A percentile compares a stretch with the other conserved stretches of the same genome.
Evolutionary conservation across 306 rosid genomes (phyloP).

Genomic region (Rosa persica): DNA sequence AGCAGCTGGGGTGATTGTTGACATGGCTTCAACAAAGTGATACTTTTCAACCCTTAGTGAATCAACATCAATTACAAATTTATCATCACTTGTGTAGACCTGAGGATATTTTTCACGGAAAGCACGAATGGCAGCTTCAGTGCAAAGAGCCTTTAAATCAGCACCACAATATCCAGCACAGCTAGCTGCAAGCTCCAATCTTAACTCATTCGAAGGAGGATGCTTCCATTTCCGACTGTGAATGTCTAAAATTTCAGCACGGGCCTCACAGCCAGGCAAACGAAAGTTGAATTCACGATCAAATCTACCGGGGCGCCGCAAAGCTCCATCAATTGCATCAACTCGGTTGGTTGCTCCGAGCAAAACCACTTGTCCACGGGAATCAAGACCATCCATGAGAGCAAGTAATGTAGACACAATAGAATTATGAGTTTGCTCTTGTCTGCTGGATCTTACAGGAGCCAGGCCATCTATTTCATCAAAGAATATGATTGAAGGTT

Average conservation of each 20-base stretch:
- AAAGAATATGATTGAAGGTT: conserved; percentile 91
- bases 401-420: conserved; percentile 98
- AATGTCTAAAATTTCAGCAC: conserved; percentile 88
- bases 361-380: conserved; percentile 95
- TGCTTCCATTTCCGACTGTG: conserved; percentile 93
- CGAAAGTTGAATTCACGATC: conserved; percentile 93
- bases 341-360: conserved; percentile 97
- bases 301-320: conserved; percentile 96
- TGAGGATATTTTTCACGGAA: conserved; percentile 92
- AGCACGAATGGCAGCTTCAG: conserved; percentile 94
- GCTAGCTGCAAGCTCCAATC: conserved; percentile 83
- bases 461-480: conserved; percentile 98
- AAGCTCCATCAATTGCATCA: conserved; percentile 96
- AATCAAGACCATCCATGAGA: conserved; percentile 98
- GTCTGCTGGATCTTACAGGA: conserved; percentile 96
- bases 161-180: conserved; percentile 99
- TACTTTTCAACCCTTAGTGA: conserved; percentile 73
- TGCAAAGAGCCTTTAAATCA: conserved; percentile 92
- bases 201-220: conserved; percentile 81
- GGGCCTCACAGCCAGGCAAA: conserved; percentile 90
- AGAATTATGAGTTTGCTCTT: conserved; percentile 94
- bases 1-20: conserved; percentile 96
- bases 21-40: conserved; percentile 95
- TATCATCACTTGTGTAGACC: conserved; percentile 85
- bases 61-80: conserved; percentile 87